phyloP scores from a whole-genome alignment of 2,329 filamentous ascomycete species.

The Beauveria medogensis region DNA sequence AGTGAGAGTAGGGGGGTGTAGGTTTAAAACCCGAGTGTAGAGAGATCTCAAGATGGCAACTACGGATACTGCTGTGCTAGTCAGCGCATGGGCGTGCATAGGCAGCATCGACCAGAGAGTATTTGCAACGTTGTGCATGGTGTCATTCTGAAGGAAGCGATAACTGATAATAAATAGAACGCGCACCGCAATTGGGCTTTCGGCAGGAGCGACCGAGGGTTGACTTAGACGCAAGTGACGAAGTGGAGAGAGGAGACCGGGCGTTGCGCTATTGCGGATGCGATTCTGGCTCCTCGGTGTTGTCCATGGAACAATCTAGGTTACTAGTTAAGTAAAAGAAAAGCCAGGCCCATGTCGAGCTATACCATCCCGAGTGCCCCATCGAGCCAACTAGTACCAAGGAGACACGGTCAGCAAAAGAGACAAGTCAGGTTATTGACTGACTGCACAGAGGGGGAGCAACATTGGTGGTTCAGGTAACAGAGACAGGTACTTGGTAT shows the following conservation, averaged over 20 bases:
- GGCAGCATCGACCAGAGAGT: neutral
- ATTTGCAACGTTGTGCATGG: neutral
- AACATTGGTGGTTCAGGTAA: neutral
- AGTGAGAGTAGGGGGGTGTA: too few species aligned
- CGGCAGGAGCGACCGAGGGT: constrained; percentile 4
- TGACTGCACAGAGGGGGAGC: neutral
- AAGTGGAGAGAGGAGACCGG: neutral
- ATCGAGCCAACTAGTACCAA: neutral
- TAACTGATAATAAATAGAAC: constrained; percentile 2
- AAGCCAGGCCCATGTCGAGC: neutral
- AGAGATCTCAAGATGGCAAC: neutral
- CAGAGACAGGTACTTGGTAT: neutral
- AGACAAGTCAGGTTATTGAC: neutral
- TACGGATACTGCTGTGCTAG: neutral
- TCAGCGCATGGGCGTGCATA: neutral
- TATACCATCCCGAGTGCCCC: neutral
- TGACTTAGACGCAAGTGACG: constrained; percentile 1
- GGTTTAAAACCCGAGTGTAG: neutral
- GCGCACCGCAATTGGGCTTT: neutral
- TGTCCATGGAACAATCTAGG: neutral
- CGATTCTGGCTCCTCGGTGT: neutral
- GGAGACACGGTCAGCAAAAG: neutral
- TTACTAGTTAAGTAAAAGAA: neutral
- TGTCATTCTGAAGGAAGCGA: neutral
- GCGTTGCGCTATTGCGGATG: constrained; percentile 6